Base-by-base conservation (phyloP, 306 rosid species). In the Luffa acutangula region DNA sequence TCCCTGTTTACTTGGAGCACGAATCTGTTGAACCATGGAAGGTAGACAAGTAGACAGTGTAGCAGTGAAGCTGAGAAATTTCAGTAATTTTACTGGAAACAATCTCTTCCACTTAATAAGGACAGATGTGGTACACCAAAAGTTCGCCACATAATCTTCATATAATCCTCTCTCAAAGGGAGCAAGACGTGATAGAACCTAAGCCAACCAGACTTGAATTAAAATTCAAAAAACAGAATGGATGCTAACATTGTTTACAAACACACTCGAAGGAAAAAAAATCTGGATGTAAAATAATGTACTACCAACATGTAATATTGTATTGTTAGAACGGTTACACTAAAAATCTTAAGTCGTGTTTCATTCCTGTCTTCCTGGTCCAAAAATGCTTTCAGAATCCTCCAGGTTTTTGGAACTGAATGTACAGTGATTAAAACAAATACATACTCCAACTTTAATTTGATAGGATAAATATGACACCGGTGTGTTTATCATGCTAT, bases 101-200 rank as follows among this genome's bases (percentile, higher is more conserved):
- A 91, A 83, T 83, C 89, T 93, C 87, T 95, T 95, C 99, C 99
- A 95, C 85, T 95, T 91, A 66, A 95, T 80, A 78, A 92, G 80
- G 82, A 91, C 84, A 10, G 97, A 95, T 59, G 97, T 89, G 59
- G 97, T 84, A 79, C 97, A 95, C 99, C 99, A 95, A 86, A 95
- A 91, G 82, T 89, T 95, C 73, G 97, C 99, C 73, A 95, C 97
- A 42, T 92, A 95, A 80, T 95, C 98, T 89, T 92, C 98, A 74
- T 87, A 92, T 87, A 95, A 79, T 52, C 98, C 98, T 82, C 98
- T 85, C 83, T 95, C 98, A 76, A 95, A 95, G 48, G 97, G 98
- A 78, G 97, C 93, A 76, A 95, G 93, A 33, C 96, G 96, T 14
- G 91, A 82, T 76, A 92, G 88, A 80, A 95, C 97, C 97, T 94